phyloP scores from a whole-genome alignment of 2,329 filamentous ascomycete genomes.

The Emergomyces pasteurianus region DNA sequence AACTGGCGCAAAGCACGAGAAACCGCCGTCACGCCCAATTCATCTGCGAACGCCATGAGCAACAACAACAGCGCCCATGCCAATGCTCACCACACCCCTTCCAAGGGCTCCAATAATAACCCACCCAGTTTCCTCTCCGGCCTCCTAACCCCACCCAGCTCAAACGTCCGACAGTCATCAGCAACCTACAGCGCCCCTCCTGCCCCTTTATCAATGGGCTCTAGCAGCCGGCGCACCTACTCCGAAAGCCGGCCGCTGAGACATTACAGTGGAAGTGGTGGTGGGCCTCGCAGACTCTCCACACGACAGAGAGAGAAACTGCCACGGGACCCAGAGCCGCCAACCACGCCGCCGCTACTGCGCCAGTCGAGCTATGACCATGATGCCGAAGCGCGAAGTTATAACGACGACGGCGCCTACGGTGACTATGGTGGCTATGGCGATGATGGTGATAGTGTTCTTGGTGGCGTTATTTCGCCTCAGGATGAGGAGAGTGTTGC shows the following conservation, averaged over 20 bases:
- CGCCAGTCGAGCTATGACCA: constrained; percentile 46
- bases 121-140: constrained; percentile 60
- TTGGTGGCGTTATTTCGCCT: neutral
- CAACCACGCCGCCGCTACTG: constrained; percentile 44
- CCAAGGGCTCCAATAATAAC: constrained; percentile 39
- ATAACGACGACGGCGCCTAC: constrained; percentile 33
- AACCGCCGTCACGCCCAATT: constrained; percentile 32
- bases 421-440: constrained; percentile 34
- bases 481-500: neutral
- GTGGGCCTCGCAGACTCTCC: constrained; percentile 14
- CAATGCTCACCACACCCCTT: constrained; percentile 42
- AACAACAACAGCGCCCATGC: neutral
- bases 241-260: constrained; percentile 26
- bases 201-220: constrained; percentile 15
- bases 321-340: constrained; percentile 20
- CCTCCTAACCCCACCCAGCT: constrained; percentile 79
- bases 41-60: constrained; percentile 17
- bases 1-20: constrained; percentile 72
- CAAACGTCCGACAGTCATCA: constrained; percentile 53
- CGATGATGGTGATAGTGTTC: neutral
- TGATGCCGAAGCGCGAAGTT: constrained; percentile 43
- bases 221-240: constrained; percentile 15
- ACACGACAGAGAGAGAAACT: constrained; percentile 19
- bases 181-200: constrained; percentile 27
- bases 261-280: constrained; percentile 15